Evolutionary conservation across 2,329 filamentous ascomycete genomes (phyloP).

Genomic region (Colletotrichum salicis): DNA sequence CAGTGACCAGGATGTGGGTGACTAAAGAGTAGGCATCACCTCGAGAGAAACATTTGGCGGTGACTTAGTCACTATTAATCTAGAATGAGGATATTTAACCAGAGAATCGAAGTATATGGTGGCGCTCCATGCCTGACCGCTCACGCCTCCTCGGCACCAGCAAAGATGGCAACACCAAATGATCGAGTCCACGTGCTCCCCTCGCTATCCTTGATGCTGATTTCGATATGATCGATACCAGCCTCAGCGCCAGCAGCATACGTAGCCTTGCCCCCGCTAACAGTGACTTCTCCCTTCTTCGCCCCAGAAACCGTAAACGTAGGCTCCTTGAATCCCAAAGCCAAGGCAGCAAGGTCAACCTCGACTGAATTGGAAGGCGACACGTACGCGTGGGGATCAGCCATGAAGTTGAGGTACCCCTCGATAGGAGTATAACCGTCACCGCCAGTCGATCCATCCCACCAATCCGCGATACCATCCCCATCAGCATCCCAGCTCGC

Average conservation of each 20-base stretch:
- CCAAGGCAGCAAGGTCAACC: slow-evolving; percentile 42
- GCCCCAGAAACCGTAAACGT: slow-evolving; percentile 30
- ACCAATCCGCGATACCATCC: slow-evolving; percentile 49
- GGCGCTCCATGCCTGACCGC: not conserved
- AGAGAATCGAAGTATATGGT: not conserved
- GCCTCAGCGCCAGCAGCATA: slow-evolving; percentile 34
- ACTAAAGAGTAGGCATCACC: too few species aligned
- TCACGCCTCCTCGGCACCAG: slow-evolving; percentile 10
- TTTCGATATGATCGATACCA: slow-evolving; percentile 35
- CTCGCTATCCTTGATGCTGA: slow-evolving; percentile 36
- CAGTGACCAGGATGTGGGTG: not conserved
- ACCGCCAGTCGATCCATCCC: slow-evolving; percentile 46
- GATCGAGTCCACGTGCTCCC: slow-evolving; percentile 37
- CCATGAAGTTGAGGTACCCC: slow-evolving; percentile 49
- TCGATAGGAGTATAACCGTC: slow-evolving; percentile 45
- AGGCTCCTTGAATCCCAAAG: slow-evolving; percentile 38
- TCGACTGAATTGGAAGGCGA: slow-evolving; percentile 38
- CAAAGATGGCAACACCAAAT: slow-evolving; percentile 37
- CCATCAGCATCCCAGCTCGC: slow-evolving; percentile 45
- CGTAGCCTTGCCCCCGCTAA: slow-evolving; percentile 28
- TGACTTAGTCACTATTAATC: too few species aligned
- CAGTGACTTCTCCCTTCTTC: slow-evolving; percentile 34
- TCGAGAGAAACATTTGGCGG: not conserved
- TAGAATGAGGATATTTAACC: not conserved
- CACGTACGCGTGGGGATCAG: slow-evolving; percentile 46